Evolutionary conservation across 2,329 filamentous ascomycete species (phyloP), one percentile per base, ranked within the genome.

Genomic region (Didymella arachidicola): DNA sequence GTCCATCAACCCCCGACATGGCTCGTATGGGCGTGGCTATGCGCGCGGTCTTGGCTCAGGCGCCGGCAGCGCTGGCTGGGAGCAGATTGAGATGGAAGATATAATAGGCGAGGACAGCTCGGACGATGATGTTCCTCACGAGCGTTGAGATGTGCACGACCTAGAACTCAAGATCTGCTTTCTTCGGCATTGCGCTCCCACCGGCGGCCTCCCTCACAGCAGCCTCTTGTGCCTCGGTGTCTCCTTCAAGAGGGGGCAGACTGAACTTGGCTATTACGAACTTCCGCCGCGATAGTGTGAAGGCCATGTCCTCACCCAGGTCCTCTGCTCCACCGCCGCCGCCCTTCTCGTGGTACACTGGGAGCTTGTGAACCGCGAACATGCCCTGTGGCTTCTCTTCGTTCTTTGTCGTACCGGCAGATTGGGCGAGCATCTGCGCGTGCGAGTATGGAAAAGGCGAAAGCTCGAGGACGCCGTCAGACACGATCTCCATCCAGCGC

Each of bases 201-300:
- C 72, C 61, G 32, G 72, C 69, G 61, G 41, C 69, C 76, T 57
- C 78, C 46, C 70, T 64, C 14, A 69, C 69, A 39, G 68, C 68
- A 12, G 78, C 80, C 58, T 83, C 81, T 71, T 87, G 86, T 14
- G 83, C 86, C 68, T 87, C 86, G 42, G 79, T 84, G 64, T 93
- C 92, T 2, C 90, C 92, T 53, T 93, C 91, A 39, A 94, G 82
- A 0, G 95, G 95, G 26, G 95, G 95, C 42, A 99, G 81, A 73
- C 90, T 95, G 77, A 93, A 97, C 0, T 93, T 92, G 69, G 89
- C 91, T 63, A 99, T 92, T 38, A 92, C 85, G 65, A 99, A 87
- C 50, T 92, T 93, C 68, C 86, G 88, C 69, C 92, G 84, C 75
- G 92, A 97, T 50, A 99, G 79, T 60, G 88, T 93, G 76, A 99